Evolutionary conservation across 176 grass and related monocot species (phyloP).

Genomic region (Oryza nivara): DNA sequence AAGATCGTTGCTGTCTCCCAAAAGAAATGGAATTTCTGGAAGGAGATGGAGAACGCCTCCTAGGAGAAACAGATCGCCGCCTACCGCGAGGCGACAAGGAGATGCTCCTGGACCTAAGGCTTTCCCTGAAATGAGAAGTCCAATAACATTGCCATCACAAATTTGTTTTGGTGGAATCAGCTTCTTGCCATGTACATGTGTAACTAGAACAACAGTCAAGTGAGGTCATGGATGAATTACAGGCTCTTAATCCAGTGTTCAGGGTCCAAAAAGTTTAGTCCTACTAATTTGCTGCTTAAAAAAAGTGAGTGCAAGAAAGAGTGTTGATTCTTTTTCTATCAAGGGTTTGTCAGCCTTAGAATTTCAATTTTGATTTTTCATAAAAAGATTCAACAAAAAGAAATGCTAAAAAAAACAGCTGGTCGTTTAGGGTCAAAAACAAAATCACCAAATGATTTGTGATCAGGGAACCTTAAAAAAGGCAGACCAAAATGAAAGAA

Average conservation of each 20-base stretch:
- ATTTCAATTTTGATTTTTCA: background rate
- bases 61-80: slow-evolving; percentile 65
- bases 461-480: slow-evolving; percentile 15
- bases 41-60: slow-evolving; percentile 55
- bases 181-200: background rate
- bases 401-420: background rate
- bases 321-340: background rate
- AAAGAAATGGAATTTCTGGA: slow-evolving; percentile 42
- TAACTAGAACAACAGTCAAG: slow-evolving; percentile 8
- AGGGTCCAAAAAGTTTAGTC: background rate
- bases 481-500: slow-evolving; percentile 1
- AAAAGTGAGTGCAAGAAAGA: background rate
- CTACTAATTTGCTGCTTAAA: background rate
- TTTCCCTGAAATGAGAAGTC: slow-evolving; percentile 48
- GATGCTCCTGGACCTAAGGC: slow-evolving; percentile 52
- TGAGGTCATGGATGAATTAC: background rate
- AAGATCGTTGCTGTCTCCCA: slow-evolving; percentile 52
- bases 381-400: background rate
- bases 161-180: background rate
- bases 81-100: slow-evolving; percentile 56
- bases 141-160: slow-evolving; percentile 24
- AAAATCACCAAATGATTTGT: background rate
- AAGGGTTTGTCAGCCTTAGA: background rate
- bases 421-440: background rate
- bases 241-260: background rate